A percentile compares a stretch with the other conserved stretches of the same genome.
These are phyloP conservation scores for Wallacemonas rigidus DNA, from an alignment of 208 protist genomes.

Conservation along the genomic window DNA sequence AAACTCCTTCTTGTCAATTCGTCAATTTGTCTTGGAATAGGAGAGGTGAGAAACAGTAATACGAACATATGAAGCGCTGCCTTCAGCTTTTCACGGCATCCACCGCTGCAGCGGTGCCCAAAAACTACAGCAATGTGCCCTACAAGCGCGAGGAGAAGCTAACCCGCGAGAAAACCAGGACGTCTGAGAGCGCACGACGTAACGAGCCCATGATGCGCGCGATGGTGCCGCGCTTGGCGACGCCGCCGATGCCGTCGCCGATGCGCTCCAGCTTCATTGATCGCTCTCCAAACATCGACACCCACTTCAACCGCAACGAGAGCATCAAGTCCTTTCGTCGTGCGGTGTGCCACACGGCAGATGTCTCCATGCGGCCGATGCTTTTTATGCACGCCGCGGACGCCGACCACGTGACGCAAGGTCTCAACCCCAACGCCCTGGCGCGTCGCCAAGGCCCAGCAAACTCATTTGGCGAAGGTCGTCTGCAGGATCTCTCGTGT, in stretches of 20 bases:
- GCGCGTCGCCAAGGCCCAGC: background rate
- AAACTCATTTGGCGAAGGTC: slow-evolving; percentile 39
- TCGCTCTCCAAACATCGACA: slow-evolving; percentile 35
- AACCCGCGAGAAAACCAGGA: background rate
- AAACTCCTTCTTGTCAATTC: too few species aligned
- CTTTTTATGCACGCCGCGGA: slow-evolving; percentile 31
- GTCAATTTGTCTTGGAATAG: background rate
- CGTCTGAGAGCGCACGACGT: background rate
- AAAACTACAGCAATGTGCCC: slow-evolving; percentile 47
- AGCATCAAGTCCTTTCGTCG: slow-evolving; percentile 64
- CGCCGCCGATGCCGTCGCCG: slow-evolving; percentile 28
- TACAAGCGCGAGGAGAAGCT: slow-evolving; percentile 27
- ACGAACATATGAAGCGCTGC: slow-evolving; percentile 10
- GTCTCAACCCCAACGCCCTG: slow-evolving; percentile 2
- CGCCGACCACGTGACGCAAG: slow-evolving; percentile 17
- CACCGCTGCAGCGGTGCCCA: slow-evolving; percentile 29
- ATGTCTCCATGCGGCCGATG: slow-evolving; percentile 71
- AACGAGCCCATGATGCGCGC: background rate
- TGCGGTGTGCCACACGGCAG: slow-evolving; percentile 51
- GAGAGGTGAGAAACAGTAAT: background rate
- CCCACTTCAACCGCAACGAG: slow-evolving; percentile 58
- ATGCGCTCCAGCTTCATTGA: slow-evolving; percentile 74
- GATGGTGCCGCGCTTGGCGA: background rate
- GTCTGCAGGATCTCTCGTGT: slow-evolving; percentile 50
- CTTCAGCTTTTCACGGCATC: slow-evolving; percentile 2